A percentile compares a stretch with the other conserved stretches of the same genome.
Evolutionary conservation across 805 yeast genomes (phyloP).

Genomic region (Candida sphagnicola): DNA sequence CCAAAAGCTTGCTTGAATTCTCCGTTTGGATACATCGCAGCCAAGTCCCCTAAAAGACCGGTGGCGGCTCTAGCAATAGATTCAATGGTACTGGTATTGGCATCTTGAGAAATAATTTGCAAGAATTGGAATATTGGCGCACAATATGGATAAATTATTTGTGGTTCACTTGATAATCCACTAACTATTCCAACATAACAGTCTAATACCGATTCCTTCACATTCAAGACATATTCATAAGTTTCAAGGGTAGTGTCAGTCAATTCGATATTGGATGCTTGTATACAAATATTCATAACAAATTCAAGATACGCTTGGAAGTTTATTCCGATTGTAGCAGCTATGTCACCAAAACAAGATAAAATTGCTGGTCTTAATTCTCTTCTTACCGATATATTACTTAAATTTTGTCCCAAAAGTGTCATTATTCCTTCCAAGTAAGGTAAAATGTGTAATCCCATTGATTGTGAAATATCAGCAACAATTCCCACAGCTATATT

Average conservation of each 20-base stretch:
- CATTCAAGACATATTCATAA: slow-evolving; percentile 64
- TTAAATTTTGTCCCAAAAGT: slow-evolving; percentile 70
- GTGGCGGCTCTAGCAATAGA: slow-evolving; percentile 76
- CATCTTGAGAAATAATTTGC: slow-evolving; percentile 54
- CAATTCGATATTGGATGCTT: slow-evolving; percentile 59
- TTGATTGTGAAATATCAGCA: slow-evolving; percentile 89
- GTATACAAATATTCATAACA: slow-evolving; percentile 73
- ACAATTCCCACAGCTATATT: slow-evolving; percentile 91
- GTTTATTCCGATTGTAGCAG: slow-evolving; percentile 75
- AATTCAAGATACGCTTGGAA: slow-evolving; percentile 75
- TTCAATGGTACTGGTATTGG: slow-evolving; percentile 59
- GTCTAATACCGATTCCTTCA: slow-evolving; percentile 88
- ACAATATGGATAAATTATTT: slow-evolving; percentile 59
- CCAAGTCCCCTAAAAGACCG: slow-evolving; percentile 91
- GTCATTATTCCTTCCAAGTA: slow-evolving; percentile 82
- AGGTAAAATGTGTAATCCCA: slow-evolving; percentile 68
- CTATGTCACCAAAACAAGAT: slow-evolving; percentile 94
- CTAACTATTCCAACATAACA: slow-evolving; percentile 94
- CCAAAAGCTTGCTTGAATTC: slow-evolving; percentile 61
- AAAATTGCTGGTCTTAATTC: slow-evolving; percentile 84
- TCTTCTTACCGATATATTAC: slow-evolving; percentile 62
- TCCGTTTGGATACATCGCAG: slow-evolving; percentile 79
- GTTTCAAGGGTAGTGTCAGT: slow-evolving; percentile 71
- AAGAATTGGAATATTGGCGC: slow-evolving; percentile 70
- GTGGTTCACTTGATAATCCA: slow-evolving; percentile 72